phyloP scores from a whole-genome alignment of 306 rosid species.

The Gleditsia sinensis region DNA sequence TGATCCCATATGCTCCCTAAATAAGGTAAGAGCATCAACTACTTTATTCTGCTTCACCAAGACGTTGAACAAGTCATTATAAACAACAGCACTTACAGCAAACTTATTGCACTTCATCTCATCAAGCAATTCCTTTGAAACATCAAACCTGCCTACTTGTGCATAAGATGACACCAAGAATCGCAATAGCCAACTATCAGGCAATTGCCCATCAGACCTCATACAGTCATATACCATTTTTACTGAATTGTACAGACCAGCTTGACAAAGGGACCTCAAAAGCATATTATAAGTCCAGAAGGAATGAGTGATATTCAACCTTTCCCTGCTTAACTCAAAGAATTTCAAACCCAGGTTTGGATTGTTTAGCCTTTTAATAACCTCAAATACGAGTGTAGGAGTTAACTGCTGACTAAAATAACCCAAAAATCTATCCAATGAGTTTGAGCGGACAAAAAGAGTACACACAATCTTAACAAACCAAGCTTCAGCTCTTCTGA shows the following conservation, averaged over 20 bases:
- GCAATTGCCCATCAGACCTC: constrained; percentile 67
- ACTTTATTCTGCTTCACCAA: constrained; percentile 57
- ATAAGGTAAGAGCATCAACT: constrained; percentile 60
- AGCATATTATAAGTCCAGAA: constrained; percentile 66
- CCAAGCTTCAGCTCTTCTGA: constrained; percentile 66
- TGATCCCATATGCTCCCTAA: constrained; percentile 58
- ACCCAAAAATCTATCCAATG: constrained; percentile 49
- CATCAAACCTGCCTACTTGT: constrained; percentile 49
- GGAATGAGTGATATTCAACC: constrained; percentile 47
- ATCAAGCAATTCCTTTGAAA: constrained; percentile 56
- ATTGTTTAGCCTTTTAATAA: constrained; percentile 62
- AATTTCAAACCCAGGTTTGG: constrained; percentile 65
- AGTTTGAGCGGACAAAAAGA: constrained; percentile 56
- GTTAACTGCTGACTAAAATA: constrained; percentile 57
- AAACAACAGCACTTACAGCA: constrained; percentile 49
- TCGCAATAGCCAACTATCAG: constrained; percentile 56
- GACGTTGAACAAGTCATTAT: constrained; percentile 62
- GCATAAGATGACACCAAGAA: constrained; percentile 72
- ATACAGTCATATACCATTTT: constrained; percentile 64
- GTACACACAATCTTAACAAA: constrained; percentile 74
- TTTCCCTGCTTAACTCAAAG: constrained; percentile 61
- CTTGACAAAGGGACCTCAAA: constrained; percentile 72
- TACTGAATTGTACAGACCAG: constrained; percentile 63
- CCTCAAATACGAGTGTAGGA: constrained; percentile 67
- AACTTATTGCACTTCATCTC: constrained; percentile 49